A percentile compares a stretch with the other conserved stretches of the same genome.
phyloP scores from a whole-genome alignment of 768 basidiomycete genomes.

The Boletellus ananas region DNA sequence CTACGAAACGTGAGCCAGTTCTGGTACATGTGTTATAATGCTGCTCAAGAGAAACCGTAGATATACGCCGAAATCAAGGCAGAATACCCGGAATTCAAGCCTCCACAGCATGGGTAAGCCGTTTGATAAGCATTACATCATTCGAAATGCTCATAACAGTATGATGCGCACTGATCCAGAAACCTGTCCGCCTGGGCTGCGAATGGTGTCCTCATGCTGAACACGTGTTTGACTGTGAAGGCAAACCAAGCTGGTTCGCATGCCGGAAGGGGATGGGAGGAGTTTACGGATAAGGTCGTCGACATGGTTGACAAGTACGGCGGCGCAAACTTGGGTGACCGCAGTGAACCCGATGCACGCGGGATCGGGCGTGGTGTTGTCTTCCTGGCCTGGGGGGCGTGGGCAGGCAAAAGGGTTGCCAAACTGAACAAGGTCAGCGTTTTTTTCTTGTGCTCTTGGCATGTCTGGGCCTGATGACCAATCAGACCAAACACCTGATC shows the following conservation, averaged over 20 bases:
- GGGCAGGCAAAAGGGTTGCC: conserved; percentile 79
- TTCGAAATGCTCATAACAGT: conserved; percentile 6
- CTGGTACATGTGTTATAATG: conserved; percentile 2
- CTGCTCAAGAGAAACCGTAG: conserved; percentile 35
- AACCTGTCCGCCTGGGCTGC: conserved; percentile 79
- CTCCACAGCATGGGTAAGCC: conserved; percentile 80
- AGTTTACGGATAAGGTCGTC: conserved; percentile 81
- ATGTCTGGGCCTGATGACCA: conserved; percentile 19
- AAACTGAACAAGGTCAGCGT: conserved; percentile 64
- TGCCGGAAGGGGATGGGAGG: conserved; percentile 84
- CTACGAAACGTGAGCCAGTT: conserved; percentile 62
- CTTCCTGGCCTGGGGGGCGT: conserved; percentile 89
- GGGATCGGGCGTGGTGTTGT: conserved; percentile 72
- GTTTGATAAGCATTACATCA: conserved; percentile 14
- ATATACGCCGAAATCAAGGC: conserved; percentile 85
- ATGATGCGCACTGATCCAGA: conserved; percentile 38
- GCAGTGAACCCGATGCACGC: conserved; percentile 32
- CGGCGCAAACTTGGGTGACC: conserved; percentile 57
- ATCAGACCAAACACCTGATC: conserved; percentile 75
- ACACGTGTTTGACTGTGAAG: conserved; percentile 88
- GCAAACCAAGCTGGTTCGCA: conserved; percentile 77
- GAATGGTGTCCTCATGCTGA: conserved; percentile 86
- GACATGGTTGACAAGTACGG: conserved; percentile 74
- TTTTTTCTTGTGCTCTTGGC: conserved; percentile 8
- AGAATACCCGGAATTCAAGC: conserved; percentile 75